Base-by-base conservation (phyloP, 768 basidiomycete genomes). In the Lyophyllum decastes region DNA sequence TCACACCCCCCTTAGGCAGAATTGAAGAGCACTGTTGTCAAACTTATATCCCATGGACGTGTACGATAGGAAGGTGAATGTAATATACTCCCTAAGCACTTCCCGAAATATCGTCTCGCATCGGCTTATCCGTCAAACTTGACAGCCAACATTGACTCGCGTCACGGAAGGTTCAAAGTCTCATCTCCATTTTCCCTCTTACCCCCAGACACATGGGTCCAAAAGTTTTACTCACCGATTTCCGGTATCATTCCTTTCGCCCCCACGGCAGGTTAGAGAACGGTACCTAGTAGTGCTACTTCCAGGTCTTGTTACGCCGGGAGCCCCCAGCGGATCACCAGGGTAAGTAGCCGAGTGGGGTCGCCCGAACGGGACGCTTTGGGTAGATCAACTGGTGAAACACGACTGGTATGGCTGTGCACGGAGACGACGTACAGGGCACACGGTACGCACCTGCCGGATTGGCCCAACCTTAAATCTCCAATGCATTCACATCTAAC, bases 61-160 rank as follows among this genome's bases (percentile, higher is more conserved):
- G 59, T 65, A 59, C 47, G 57, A 62, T 61, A 59, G 63, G 51
- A 59, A 65, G 59, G 64, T 64, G 61, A 62, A 64, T 58, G 57
- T 54, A 64, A 54, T 54, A 52, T 47, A 62, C 16, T 34, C 48
- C n/a, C n/a, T 52, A 49, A 55, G 45, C 47, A 56, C 52, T 33
- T 27, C 22, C 19, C 47, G 44, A 55, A 30, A 41, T 54, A 52
- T 49, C 35, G n/a, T n/a, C 47, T 53, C 44, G 46, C 16, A 26
- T 34, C 33, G 47, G 24, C 45, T 62, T 43, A 41, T 52, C 45
- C 55, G 54, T 60, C 54, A 54, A 59, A 49, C 40, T 64, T 58
- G 59, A 54, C 55, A 57, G 40, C 43, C 47, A 54, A 25, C 49
- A n/a, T 49, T 21, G 27, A 33, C 43, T 41, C 21, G 38, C 40